Base-by-base conservation (phyloP, 202 grass and related monocot genomes). In the Cymbopogon flexuosus region DNA sequence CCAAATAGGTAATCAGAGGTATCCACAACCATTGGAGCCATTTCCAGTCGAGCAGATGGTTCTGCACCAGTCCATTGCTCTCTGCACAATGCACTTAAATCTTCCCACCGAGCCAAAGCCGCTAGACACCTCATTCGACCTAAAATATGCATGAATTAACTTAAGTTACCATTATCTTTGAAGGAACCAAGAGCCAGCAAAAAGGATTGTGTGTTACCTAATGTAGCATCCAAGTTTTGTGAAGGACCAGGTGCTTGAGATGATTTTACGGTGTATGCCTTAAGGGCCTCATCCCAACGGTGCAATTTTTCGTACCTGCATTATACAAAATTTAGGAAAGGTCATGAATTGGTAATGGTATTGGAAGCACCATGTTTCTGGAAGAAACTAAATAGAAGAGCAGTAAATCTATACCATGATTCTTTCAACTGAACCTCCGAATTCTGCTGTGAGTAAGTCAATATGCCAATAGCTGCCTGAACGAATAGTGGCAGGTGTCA, bases 41-140 rank as follows among this genome's bases (percentile, higher is more conserved):
- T 98, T 89, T 98, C 95, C 40, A 98, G 62, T 35, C 90, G 88
- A 91, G 92, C 95, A 76, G 92, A 83, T 73, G 86, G 90, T 70
- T 98, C 95, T 87, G 95, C 87, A 70, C 90, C 95, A 76, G 92
- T 95, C 95, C 95, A 98, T 83, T 98, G 95, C 68, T 98, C 95
- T 83, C 92, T 89, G 83, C 95, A 98, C 47, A 98, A 87, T 46
- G 82, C 74, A 81, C 81, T 98, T 64, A 98, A 83, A 80, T 98
- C 95, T 86, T 98, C 95, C 92, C 90, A 98, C 40, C 92, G 86
- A 69, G 95, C 95, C 84, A 98, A 91, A 16, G 95, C 92, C 0
- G 92, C 95, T 71, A 98, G 90, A 70, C 95, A 98, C 23, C 95
- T 90, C 92, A 98, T 98, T 83, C 95, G 79, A 62, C 93, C 93